phyloP scores from a whole-genome alignment of 192 early-diverging fungal species.

The Backusella psychrophila region DNA sequence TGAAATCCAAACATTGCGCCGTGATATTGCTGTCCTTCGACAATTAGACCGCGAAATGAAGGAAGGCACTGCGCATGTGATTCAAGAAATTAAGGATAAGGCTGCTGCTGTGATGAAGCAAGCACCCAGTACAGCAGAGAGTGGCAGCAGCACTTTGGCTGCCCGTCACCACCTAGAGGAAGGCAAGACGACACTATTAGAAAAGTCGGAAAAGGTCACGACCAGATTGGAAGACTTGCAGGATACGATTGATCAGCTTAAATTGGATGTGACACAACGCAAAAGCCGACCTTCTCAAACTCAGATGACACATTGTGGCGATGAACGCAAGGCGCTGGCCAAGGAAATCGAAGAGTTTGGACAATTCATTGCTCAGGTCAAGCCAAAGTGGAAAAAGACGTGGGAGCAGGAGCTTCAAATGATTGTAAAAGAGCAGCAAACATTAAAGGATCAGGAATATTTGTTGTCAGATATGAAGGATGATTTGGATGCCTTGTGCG shows the following conservation, averaged over 20 bases:
- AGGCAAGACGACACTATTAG: constrained; percentile 48
- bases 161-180: constrained; percentile 44
- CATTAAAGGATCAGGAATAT: constrained; percentile 77
- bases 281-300: constrained; percentile 59
- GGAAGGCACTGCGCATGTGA: constrained; percentile 6
- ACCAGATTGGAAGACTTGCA: constrained; percentile 58
- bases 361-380: constrained; percentile 57
- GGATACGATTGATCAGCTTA: constrained; percentile 70
- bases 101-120: not conserved
- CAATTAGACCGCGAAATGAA: constrained; percentile 44
- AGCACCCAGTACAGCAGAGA: constrained; percentile 13
- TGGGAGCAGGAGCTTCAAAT: constrained; percentile 85
- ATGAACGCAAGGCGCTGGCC: constrained; percentile 52
- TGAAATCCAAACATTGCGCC: constrained; percentile 49
- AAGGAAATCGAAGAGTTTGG: constrained; percentile 53
- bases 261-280: constrained; percentile 69
- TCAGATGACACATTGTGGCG: constrained; percentile 51
- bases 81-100: constrained; percentile 24
- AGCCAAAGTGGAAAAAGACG: constrained; percentile 74
- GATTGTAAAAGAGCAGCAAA: constrained; percentile 77
- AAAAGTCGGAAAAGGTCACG: constrained; percentile 45
- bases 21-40: constrained; percentile 48
- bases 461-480: constrained; percentile 67
- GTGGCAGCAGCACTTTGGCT: not conserved
- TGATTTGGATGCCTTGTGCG: constrained; percentile 56